Conservation (phyloP, 108 stramenopile species). For the Chaetoceros muelleri region DNA sequence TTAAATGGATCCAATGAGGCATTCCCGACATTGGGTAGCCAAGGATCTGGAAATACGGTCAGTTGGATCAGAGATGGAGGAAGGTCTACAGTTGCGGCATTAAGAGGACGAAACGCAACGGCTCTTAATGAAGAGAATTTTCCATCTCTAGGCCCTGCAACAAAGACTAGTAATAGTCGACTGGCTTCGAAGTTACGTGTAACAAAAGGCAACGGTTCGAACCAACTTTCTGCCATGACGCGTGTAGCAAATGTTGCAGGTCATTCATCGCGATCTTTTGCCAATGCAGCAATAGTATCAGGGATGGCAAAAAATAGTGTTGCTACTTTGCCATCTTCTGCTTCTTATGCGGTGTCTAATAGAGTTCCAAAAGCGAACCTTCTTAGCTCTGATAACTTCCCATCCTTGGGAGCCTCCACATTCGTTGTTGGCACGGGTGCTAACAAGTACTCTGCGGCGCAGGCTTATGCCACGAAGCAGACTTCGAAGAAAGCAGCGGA, state of each 20-base stretch:
- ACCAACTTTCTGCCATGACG: background rate
- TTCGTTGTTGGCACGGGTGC: background rate
- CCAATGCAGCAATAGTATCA: background rate
- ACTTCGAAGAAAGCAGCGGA: constrained; percentile 17
- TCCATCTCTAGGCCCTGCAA: constrained; percentile 23
- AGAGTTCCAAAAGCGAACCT: constrained; percentile 5
- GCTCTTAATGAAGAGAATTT: constrained; percentile 27
- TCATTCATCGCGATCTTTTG: background rate
- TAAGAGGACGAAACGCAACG: constrained; percentile 12
- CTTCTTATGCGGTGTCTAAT: constrained; percentile 3
- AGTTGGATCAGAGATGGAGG: constrained; percentile 12
- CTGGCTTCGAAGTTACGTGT: background rate
- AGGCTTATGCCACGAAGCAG: constrained; percentile 20
- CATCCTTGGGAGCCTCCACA: constrained; percentile 17
- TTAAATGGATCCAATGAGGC: constrained; percentile 29
- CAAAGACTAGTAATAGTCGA: background rate
- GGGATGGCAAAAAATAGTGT: background rate
- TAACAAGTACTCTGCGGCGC: constrained; percentile 26
- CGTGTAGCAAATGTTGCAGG: background rate
- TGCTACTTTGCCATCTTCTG: constrained; percentile 3
- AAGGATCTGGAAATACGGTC: background rate
- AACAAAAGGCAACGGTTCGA: background rate
- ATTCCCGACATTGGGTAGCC: constrained; percentile 47
- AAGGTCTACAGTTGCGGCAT: constrained; percentile 20
- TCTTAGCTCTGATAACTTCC: constrained; percentile 15